Evolutionary conservation across 2,329 filamentous ascomycete species (phyloP), one percentile per base, ranked within the genome.

Genomic region (Aureobasidium zeae): DNA sequence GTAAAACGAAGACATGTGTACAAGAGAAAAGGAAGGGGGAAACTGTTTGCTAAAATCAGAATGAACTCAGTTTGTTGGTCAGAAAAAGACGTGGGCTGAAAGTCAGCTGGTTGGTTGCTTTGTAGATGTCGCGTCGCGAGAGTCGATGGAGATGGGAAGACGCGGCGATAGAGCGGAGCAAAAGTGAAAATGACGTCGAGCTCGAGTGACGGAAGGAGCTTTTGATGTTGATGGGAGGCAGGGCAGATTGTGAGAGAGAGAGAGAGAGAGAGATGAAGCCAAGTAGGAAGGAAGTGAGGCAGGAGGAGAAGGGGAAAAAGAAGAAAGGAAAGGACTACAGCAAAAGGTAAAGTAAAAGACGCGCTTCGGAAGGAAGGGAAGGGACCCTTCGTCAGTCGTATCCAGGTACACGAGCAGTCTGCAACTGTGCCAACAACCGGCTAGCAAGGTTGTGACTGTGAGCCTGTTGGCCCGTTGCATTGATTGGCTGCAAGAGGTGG

Each of bases 1-100:
- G 55, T 63, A 67, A 57, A 69, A 69, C n/a, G 43, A 45, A 17
- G 43, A 22, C 43, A 45, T 45, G 13, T 12, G n/a, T n/a, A n/a
- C n/a, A n/a, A 32, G 57, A 66, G 22, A 25, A 25, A 31, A 17
- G 22, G 35, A 57, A 66, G 42, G 31, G 35, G 39, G 20, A 41
- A 45, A 44, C 43, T 48, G 47, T 48, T 39, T 48, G 44, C 29
- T 45, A 42, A n/a, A 26, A 48, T 45, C 43, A 46, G 35, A 41
- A 21, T 13, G 24, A n/a, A n/a, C n/a, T n/a, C n/a, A n/a, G n/a
- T n/a, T n/a, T 26, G 19, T 24, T 20, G 22, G 26, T 20, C n/a
- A n/a, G n/a, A n/a, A n/a, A n/a, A n/a, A n/a, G 13, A 4, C 3
- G 20, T 5, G 26, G 28, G 28, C n/a, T n/a, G n/a, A n/a, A n/a